Percentiles rank a stretch among this genome's conserved stretches.
Evolutionary conservation across 2,329 filamentous ascomycete genomes (phyloP).

Genomic region (Penicillium capsulatum): DNA sequence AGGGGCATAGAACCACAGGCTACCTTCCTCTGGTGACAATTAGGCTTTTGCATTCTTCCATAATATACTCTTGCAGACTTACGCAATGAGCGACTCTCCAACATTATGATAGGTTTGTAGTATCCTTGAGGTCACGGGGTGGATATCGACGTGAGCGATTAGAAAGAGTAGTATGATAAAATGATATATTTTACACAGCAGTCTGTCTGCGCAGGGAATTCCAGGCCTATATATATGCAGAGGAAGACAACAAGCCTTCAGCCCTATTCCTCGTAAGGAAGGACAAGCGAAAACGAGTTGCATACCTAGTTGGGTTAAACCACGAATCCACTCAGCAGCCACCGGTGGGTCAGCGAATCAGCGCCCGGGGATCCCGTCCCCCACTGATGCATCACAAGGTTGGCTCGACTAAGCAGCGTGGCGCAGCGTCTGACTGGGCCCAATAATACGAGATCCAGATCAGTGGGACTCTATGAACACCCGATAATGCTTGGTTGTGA

Average conservation of each 20-base stretch:
- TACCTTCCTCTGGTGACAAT: slow-evolving; percentile 27
- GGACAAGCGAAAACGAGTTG: slow-evolving; percentile 19
- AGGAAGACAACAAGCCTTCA: background rate
- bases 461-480: background rate
- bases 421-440: too few species aligned
- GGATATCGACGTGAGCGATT: too few species aligned
- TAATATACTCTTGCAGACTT: too few species aligned
- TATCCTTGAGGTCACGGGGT: too few species aligned
- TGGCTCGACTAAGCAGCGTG: too few species aligned
- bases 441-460: slow-evolving; percentile 10
- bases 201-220: too few species aligned
- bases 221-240: background rate
- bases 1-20: slow-evolving; percentile 41
- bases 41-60: too few species aligned
- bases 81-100: slow-evolving; percentile 29
- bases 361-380: too few species aligned
- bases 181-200: too few species aligned
- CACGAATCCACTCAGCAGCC: background rate
- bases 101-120: slow-evolving; percentile 13
- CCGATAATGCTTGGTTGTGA: slow-evolving; percentile 1
- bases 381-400: slow-evolving; percentile 1
- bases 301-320: slow-evolving; percentile 12
- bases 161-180: too few species aligned
- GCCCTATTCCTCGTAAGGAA: background rate
- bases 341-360: too few species aligned